Base-by-base conservation (phyloP, 2,329 filamentous ascomycete genomes). In the Aspergillus ochraceus region DNA sequence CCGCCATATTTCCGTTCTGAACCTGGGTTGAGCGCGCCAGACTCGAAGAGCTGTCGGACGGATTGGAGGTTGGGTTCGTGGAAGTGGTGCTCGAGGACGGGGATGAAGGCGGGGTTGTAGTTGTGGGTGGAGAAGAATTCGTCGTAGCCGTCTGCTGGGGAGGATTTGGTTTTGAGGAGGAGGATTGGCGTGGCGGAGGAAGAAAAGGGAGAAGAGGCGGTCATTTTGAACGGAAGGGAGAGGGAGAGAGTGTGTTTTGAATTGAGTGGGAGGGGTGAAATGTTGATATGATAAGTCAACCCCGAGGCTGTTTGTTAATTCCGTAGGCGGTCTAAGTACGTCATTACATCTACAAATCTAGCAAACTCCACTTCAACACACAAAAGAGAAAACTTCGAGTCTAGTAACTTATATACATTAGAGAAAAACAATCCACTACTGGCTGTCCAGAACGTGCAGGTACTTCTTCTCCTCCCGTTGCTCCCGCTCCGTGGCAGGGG, bases 391-490 rank as follows among this genome's bases (percentile, higher is more conserved):
- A 71, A 61, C 61, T 66, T 70, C 70, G 70, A 58, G 70, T 75
- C 71, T 74, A 76, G 71, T 67, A 66, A 65, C 70, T 73, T 76
- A 77, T 76, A 69, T 77, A 77, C 74, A 77, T 65, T 67, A 70
- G 65, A 68, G 68, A 71, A 71, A 71, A 64, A 72, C 62, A 65
- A 64, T 66, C 53, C 57, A 69, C 71, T 88, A 95, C 83, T 92
- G 86, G 77, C 95, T 89, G 76, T 96, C 91, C 74, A 92, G 81
- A 62, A 99, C 93, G 77, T 99, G 95, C 76, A 98, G 81, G 77
- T 96, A 99, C 84, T 97, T 95, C 86, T 89, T 95, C 80, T 98
- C 93, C 78, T 98, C 93, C 70, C 86, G 85, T 85, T 88, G 95
- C 84, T 99, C 95, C 78, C 90, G 90, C 81, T 97, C 94, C 36